Percentiles rank a stretch among this genome's conserved stretches.
These are phyloP conservation scores for Penicillium sp. DNA, from an alignment of 2,329 filamentous ascomycete genomes.

Conservation along the genomic window DNA sequence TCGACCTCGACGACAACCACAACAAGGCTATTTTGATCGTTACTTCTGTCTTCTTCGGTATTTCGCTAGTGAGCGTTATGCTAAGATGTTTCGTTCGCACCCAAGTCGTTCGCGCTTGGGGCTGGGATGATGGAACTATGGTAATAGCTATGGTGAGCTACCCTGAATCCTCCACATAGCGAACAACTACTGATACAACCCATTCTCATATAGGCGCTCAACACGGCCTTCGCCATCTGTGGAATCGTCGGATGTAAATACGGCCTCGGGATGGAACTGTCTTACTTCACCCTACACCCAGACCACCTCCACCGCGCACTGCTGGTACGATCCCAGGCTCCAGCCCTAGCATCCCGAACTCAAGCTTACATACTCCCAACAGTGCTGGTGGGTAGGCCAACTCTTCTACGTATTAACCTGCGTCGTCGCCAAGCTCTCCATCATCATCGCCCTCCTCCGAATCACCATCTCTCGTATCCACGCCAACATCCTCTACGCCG, in stretches of 20 bases:
- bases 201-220: conserved; percentile 19
- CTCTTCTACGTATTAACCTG: conserved; percentile 50
- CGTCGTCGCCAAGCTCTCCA: conserved; percentile 48
- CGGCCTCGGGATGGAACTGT: conserved; percentile 23
- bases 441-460: conserved; percentile 53
- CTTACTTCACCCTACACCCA: conserved; percentile 19
- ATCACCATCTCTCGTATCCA: conserved; percentile 48
- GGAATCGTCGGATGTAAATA: conserved; percentile 26
- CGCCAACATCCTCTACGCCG: conserved; percentile 45
- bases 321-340: conserved; percentile 18
- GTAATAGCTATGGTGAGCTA: conserved; percentile 29
- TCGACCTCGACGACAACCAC: conserved; percentile 12
- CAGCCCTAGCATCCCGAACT: neutral
- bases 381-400: conserved; percentile 53
- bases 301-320: conserved; percentile 23
- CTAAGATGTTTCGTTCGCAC: conserved; percentile 44
- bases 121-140: conserved; percentile 38
- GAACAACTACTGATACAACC: neutral
- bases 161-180: no score
- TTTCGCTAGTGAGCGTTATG: conserved; percentile 40
- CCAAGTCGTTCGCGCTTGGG: conserved; percentile 39
- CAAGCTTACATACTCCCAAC: neutral
- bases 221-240: conserved; percentile 28
- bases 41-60: conserved; percentile 38
- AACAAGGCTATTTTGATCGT: conserved; percentile 25